Percentiles rank a stretch among this genome's conserved stretches.
phyloP scores from a whole-genome alignment of 306 rosid genomes.

The Trifolium repens region DNA sequence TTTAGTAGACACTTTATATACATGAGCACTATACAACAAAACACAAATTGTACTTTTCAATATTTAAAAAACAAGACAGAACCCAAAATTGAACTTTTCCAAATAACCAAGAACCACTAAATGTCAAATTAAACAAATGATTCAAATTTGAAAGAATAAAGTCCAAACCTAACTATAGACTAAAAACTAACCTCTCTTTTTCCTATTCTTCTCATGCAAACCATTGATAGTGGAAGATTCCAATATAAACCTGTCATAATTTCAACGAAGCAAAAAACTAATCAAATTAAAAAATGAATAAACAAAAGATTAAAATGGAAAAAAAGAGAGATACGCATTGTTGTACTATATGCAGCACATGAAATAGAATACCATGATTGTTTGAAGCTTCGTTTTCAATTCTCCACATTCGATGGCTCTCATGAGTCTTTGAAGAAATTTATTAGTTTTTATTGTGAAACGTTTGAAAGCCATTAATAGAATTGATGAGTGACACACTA shows the following conservation, averaged over 20 bases:
- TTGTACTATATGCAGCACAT: not conserved
- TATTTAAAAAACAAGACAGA: not conserved
- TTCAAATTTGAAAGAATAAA: constrained; percentile 42
- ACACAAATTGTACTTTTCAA: constrained; percentile 3
- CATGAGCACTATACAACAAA: constrained; percentile 26
- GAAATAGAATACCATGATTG: constrained; percentile 41
- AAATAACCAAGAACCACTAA: constrained; percentile 18
- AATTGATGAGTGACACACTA: not conserved
- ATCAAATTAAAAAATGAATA: not conserved
- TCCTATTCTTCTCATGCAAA: constrained; percentile 47
- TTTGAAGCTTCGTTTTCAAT: constrained; percentile 47
- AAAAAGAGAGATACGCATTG: not conserved
- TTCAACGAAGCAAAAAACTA: not conserved
- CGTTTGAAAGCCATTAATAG: not conserved
- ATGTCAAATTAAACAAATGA: constrained; percentile 34
- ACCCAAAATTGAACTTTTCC: constrained; percentile 19
- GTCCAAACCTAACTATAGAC: constrained; percentile 28
- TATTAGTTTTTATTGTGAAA: not conserved
- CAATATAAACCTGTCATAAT: constrained; percentile 34
- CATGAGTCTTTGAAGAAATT: constrained; percentile 43
- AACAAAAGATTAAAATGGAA: not conserved
- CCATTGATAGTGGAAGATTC: constrained; percentile 74
- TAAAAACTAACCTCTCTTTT: constrained; percentile 47
- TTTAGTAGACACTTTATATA: constrained; percentile 15
- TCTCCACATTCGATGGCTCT: constrained; percentile 73